A percentile compares a stretch with the other conserved stretches of the same genome.
These are phyloP conservation scores for Eragrostis curvula DNA, from an alignment of 176 grass and related monocot genomes.

Conservation along the genomic window DNA sequence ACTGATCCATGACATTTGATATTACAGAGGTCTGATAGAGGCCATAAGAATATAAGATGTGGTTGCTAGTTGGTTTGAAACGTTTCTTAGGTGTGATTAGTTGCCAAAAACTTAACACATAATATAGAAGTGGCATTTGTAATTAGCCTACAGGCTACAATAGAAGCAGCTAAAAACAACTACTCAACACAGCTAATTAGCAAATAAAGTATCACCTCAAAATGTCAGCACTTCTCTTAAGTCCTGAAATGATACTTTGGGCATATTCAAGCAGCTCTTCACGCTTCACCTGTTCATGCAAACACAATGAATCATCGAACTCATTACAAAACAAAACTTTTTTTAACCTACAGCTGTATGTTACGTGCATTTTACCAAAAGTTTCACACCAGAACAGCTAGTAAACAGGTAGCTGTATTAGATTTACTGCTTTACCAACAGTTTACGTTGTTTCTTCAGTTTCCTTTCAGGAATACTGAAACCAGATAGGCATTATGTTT, in stretches of 20 bases:
- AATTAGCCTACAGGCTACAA: background rate
- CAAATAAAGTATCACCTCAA: conserved; percentile 65
- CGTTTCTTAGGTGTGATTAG: background rate
- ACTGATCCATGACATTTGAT: background rate
- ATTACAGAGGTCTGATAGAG: conserved; percentile 25
- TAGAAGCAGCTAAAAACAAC: conserved; percentile 8
- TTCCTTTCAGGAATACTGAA: background rate
- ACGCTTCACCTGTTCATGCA: conserved; percentile 78
- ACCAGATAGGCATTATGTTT: background rate
- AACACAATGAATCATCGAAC: background rate
- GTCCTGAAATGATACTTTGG: conserved; percentile 81
- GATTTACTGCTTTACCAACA: conserved; percentile 23
- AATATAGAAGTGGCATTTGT: background rate
- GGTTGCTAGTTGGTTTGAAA: conserved; percentile 1
- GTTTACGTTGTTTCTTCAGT: background rate
- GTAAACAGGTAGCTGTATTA: conserved; percentile 19
- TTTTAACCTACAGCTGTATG: background rate
- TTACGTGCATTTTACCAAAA: conserved; percentile 31
- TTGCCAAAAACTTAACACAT: conserved; percentile 18
- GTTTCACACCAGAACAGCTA: no score
- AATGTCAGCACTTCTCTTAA: conserved; percentile 92
- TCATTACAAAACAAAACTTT: conserved; percentile 5
- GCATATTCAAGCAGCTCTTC: conserved; percentile 95
- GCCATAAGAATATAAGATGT: conserved; percentile 25
- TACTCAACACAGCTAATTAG: conserved; percentile 29